These are phyloP conservation scores for Xylogone sp. DNA, from an alignment of 2,329 filamentous ascomycete genomes.

Conservation along the genomic window DNA sequence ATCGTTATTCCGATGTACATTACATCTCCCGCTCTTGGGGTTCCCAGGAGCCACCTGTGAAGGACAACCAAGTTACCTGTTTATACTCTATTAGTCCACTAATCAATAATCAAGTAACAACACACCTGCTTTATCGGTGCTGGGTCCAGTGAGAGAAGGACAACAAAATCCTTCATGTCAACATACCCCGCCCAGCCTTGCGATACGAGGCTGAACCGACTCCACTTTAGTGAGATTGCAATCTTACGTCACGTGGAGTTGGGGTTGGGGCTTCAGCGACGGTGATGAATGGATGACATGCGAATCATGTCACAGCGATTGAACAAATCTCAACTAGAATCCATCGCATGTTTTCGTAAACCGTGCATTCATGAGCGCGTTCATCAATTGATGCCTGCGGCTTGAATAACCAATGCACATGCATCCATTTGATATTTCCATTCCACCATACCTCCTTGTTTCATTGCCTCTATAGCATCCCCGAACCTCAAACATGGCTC, in stretches of 20 bases:
- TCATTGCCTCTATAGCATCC: not conserved
- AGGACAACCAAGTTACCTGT: too few relatives aligned
- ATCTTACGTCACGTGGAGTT: not conserved
- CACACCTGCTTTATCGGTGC: too few relatives aligned
- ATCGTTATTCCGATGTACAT: not conserved
- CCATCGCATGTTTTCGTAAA: not conserved
- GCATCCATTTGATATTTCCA: not conserved
- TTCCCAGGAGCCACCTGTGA: too few relatives aligned
- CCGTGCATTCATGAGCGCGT: not conserved
- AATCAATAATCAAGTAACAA: too few relatives aligned
- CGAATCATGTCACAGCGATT: not conserved
- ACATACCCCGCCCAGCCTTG: too few relatives aligned
- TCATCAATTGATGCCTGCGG: not conserved
- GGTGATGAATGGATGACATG: not conserved
- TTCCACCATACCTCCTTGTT: not conserved
- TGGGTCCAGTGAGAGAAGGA: too few relatives aligned
- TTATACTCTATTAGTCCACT: too few relatives aligned
- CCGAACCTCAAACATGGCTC: conserved; percentile 24
- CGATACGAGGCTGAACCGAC: not conserved
- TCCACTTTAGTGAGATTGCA: not conserved
- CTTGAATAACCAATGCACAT: not conserved
- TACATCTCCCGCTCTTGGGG: not conserved
- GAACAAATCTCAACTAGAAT: not conserved
- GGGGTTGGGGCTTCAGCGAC: not conserved
- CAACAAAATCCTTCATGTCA: too few relatives aligned